Evolutionary conservation across 2,329 filamentous ascomycete genomes (phyloP).

Genomic region (Thelonectria rubi): DNA sequence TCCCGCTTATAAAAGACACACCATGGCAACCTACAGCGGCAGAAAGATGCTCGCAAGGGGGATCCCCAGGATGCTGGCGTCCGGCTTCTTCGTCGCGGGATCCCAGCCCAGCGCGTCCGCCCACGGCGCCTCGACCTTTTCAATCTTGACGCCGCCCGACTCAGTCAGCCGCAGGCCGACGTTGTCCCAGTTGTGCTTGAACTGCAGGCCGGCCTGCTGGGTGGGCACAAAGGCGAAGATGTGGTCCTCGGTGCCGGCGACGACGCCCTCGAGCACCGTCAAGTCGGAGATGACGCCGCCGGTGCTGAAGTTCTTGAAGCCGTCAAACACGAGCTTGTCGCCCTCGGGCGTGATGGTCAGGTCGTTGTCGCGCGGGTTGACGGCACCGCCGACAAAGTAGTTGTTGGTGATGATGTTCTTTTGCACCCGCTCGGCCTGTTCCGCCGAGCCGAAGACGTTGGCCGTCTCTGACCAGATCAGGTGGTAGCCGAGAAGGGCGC

Average conservation of each 20-base stretch:
- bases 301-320: conserved; percentile 73
- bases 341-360: conserved; percentile 64
- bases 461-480: conserved; percentile 70
- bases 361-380: conserved; percentile 72
- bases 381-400: conserved; percentile 71
- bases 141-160: conserved; percentile 69
- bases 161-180: conserved; percentile 70
- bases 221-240: conserved; percentile 71
- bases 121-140: conserved; percentile 66
- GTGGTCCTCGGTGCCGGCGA: conserved; percentile 66
- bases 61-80: conserved; percentile 59
- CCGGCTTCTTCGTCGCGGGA: conserved; percentile 57
- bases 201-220: conserved; percentile 64
- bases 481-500: conserved; percentile 73
- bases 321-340: conserved; percentile 66
- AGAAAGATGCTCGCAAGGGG: conserved; percentile 67
- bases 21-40: conserved; percentile 55
- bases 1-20: neutral
- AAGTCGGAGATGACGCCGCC: conserved; percentile 73
- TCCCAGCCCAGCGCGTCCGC: conserved; percentile 70
- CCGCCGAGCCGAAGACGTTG: conserved; percentile 66
- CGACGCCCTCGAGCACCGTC: conserved; percentile 70
- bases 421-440: conserved; percentile 66
- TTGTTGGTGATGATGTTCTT: conserved; percentile 69
- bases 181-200: conserved; percentile 72